Evolutionary conservation across 306 rosid species (phyloP), one percentile per base, ranked within the genome.

Genomic region (Glycine latifolia): DNA sequence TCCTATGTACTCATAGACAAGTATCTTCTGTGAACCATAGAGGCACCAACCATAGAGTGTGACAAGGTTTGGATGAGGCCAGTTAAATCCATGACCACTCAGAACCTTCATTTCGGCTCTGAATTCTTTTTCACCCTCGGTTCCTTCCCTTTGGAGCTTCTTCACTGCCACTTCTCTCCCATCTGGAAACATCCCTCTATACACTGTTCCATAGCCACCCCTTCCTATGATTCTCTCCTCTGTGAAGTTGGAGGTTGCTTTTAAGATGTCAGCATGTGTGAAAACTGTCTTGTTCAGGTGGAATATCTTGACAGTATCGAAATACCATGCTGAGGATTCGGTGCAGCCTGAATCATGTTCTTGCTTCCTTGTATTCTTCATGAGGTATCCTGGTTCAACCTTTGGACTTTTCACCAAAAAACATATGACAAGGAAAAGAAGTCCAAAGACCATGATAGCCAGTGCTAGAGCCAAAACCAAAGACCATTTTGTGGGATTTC

Each of bases 61-160:
- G 5, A 95, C 98, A 33, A 95, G 95, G 69, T 95, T 91, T 12
- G 95, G 97, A 79, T 95, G 98, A 8, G 97, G 97, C 97, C 97
- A 92, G 0, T 87, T 87, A 67, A 92, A 87, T 11, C 90, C 94
- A 78, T 85, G 89, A 17, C 97, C 95, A 73, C 92, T 88, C 0
- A 95, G 88, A 49, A 91, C 94, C 61, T 90, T 88, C 98, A 95
- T 95, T 79, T 95, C 97, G 15, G 98, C 89, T 77, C 87, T 79
- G 83, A 95, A 95, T 79, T 90, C 97, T 66, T 84, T 92, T 46
- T 95, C 98, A 0, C 98, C 98, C 52, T 95, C 97, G 1, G 44
- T 73, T 60, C 98, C 98, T 85, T 89, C 91, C 69, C 92, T 87
- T 16, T 88, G 97, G 47, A 91, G 92, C 90, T 89, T 92, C 90